Conservation (phyloP, 257 asterid genomes). For the Solanum bukasovii region DNA sequence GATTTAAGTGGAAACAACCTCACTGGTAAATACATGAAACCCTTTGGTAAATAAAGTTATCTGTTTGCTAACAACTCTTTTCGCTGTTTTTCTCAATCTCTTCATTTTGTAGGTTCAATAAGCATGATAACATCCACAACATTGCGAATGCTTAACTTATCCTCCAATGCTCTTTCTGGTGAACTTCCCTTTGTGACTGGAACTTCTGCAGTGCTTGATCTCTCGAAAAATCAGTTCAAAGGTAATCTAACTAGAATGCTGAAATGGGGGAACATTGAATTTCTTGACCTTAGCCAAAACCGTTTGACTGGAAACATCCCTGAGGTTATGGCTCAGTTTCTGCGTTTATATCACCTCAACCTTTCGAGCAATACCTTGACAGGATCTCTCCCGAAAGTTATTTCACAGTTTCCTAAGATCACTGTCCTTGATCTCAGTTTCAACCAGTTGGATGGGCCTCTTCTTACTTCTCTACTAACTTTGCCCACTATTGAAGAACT, state of each 20-base stretch:
- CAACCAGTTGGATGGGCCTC: constrained; percentile 64
- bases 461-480: constrained; percentile 44
- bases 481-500: constrained; percentile 65
- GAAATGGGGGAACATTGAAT: constrained; percentile 82
- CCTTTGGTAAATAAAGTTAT: background rate
- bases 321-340: constrained; percentile 66
- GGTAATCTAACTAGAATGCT: constrained; percentile 59
- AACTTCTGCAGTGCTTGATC: constrained; percentile 60
- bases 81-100: background rate
- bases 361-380: constrained; percentile 54
- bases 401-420: constrained; percentile 60
- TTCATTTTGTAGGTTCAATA: constrained; percentile 45
- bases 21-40: constrained; percentile 39
- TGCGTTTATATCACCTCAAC: constrained; percentile 70
- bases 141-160: constrained; percentile 56
- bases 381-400: constrained; percentile 57
- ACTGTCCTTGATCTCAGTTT: constrained; percentile 70
- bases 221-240: constrained; percentile 61
- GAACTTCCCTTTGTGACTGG: constrained; percentile 80
- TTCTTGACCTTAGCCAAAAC: constrained; percentile 80
- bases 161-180: constrained; percentile 72
- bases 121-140: constrained; percentile 82
- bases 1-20: constrained; percentile 86
- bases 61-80: background rate
- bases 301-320: constrained; percentile 60